Conservation (phyloP, 805 yeast species). For the Metschnikowia kofuensis region DNA sequence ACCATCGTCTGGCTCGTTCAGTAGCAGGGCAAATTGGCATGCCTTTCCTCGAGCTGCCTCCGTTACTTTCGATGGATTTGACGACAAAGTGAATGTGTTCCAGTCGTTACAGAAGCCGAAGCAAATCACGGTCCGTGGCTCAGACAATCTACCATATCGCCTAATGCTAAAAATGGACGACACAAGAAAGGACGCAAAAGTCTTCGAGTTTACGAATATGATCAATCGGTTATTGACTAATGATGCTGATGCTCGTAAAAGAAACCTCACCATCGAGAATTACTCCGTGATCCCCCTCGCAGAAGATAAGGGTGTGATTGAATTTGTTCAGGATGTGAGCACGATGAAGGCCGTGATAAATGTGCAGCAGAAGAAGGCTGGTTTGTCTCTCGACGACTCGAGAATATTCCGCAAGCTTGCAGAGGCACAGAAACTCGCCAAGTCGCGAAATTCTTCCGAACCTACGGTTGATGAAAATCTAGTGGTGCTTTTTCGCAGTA, state of each 20-base stretch:
- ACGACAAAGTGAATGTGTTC: slow-evolving; percentile 65
- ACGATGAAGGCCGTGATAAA: slow-evolving; percentile 61
- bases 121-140: slow-evolving; percentile 69
- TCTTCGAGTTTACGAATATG: slow-evolving; percentile 86
- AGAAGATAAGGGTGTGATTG: slow-evolving; percentile 86
- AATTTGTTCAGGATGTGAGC: slow-evolving; percentile 67
- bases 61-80: slow-evolving; percentile 58
- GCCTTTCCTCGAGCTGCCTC: slow-evolving; percentile 46
- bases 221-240: slow-evolving; percentile 68
- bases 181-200: slow-evolving; percentile 89
- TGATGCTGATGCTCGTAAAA: slow-evolving; percentile 68
- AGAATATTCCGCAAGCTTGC: slow-evolving; percentile 30
- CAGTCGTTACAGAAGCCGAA: slow-evolving; percentile 86
- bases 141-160: slow-evolving; percentile 70
- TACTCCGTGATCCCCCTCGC: slow-evolving; percentile 88
- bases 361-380: slow-evolving; percentile 27
- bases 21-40: slow-evolving; percentile 2
- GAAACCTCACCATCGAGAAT: slow-evolving; percentile 69
- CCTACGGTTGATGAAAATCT: slow-evolving; percentile 12
- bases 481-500: slow-evolving; percentile 21
- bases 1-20: slow-evolving; percentile 40
- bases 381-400: slow-evolving; percentile 20
- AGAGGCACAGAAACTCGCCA: slow-evolving; percentile 28
- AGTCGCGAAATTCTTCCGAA: slow-evolving; percentile 8
- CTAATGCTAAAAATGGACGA: slow-evolving; percentile 89